Base-by-base conservation (phyloP, 768 basidiomycete genomes). In the Hebeloma cylindrosporum region DNA sequence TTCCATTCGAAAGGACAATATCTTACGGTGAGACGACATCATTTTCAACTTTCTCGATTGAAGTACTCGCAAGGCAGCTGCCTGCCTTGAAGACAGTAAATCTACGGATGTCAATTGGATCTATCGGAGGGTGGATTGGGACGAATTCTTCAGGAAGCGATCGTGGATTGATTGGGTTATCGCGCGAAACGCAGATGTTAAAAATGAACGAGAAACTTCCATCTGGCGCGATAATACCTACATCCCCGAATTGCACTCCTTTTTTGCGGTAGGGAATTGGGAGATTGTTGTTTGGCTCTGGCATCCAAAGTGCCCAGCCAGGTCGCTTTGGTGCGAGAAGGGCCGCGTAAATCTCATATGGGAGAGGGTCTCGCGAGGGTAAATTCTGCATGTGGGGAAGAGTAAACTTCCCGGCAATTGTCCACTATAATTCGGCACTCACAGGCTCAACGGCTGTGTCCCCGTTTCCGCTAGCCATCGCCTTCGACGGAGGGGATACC, bases 141-240 rank as follows among this genome's bases (percentile, higher is more conserved):
- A 7, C 14, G 16, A 53, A 58, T 10, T 36, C 39, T 3, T 44
- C 43, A 4, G 53, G 57, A 23, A 58, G 41, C 4, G 34, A 17
- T 9, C 34, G 32, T n/a, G 41, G 42, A 21, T 58, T 47, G 13
- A 55, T 49, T 2, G 46, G 48, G 40, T 54, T 42, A 27, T 51
- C 40, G 2, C 42, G 33, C 4, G 53, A 47, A 3, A 46, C 37
- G n/a, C 43, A 40, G 7, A 55, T 53, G 25, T 58, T 58, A 40
- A 58, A 58, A 5, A 58, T 34, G 30, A 58, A 58, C 20, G 39
- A 46, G 27, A 58, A 58, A 9, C 41, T 33, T 8, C 57, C 57
- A 7, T 25, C 41, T 6, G 39, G 31, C 4, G 45, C 41, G n/a
- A 58, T 43, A 11, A 55, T 40, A 3, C 57, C 57, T 2, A 58